phyloP scores from a whole-genome alignment of 441 rosid genomes.

The Adansonia gregorii region DNA sequence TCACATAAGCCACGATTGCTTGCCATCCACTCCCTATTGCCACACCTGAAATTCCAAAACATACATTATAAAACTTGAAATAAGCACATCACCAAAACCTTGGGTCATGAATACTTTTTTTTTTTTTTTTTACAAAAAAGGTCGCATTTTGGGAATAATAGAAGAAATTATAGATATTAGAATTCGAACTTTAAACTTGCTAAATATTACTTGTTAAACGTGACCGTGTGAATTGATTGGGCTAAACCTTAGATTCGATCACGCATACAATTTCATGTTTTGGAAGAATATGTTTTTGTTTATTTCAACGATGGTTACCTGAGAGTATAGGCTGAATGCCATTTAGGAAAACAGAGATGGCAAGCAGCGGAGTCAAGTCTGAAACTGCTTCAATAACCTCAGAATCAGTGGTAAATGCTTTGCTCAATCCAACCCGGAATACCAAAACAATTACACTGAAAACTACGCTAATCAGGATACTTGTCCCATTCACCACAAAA shows the following conservation, averaged over 20 bases:
- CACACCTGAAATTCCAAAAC: constrained; percentile 49
- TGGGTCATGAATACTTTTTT: not conserved
- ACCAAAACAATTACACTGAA: constrained; percentile 44
- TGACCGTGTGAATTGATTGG: too few species aligned
- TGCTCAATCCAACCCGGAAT: constrained; percentile 53
- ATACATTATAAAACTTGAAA: too few species aligned
- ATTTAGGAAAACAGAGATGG: constrained; percentile 66
- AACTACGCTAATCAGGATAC: constrained; percentile 50
- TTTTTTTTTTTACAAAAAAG: not conserved
- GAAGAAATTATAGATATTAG: not conserved
- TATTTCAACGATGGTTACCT: constrained; percentile 36
- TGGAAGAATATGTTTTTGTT: not conserved
- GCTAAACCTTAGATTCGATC: too few species aligned
- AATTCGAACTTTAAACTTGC: not conserved
- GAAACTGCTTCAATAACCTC: constrained; percentile 60
- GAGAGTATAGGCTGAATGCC: constrained; percentile 79
- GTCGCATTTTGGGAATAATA: not conserved
- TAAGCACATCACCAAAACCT: not conserved
- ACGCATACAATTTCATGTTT: not conserved
- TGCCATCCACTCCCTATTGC: constrained; percentile 41
- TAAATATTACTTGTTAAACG: too few species aligned
- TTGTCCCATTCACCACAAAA: constrained; percentile 55
- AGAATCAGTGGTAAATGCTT: constrained; percentile 56
- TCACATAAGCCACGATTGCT: constrained; percentile 34
- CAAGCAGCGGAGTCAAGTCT: constrained; percentile 59